Conservation (phyloP, 202 grass and related monocot genomes). For the Eragrostis tef region DNA sequence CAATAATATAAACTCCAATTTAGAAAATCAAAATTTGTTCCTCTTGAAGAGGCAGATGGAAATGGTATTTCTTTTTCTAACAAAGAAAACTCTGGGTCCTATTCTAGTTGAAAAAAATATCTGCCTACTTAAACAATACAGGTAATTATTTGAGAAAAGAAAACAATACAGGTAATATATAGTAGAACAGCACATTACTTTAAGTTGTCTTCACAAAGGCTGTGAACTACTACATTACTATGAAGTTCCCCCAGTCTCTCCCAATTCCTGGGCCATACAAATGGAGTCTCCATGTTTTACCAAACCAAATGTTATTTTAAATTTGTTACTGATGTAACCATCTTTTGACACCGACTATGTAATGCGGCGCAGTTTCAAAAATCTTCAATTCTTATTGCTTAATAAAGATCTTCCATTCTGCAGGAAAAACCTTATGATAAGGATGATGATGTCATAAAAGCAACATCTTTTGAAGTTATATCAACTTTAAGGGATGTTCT, state of each 20-base stretch:
- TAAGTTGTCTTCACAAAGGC: conserved; percentile 1
- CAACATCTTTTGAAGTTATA: conserved; percentile 98
- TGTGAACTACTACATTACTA: not conserved
- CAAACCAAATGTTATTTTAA: conserved; percentile 28
- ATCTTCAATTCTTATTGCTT: conserved; percentile 30
- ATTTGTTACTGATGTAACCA: conserved; percentile 11
- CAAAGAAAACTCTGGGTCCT: too few species aligned
- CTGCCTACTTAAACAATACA: too few species aligned
- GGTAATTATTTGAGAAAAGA: too few species aligned
- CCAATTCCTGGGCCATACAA: not conserved
- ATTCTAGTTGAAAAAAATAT: too few species aligned
- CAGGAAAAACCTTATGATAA: conserved; percentile 90
- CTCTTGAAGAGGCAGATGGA: too few species aligned
- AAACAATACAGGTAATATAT: too few species aligned
- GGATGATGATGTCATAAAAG: conserved; percentile 96
- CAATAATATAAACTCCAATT: too few species aligned
- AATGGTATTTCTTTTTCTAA: too few species aligned
- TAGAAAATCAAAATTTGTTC: too few species aligned
- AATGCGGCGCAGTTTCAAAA: not conserved
- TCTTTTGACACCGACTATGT: conserved; percentile 3
- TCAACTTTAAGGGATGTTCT: conserved; percentile 96
- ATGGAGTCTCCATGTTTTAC: not conserved
- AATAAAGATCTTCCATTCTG: conserved; percentile 34
- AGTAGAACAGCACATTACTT: not conserved
- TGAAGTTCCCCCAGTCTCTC: not conserved